Evolutionary conservation across 768 basidiomycete genomes (phyloP), one percentile per base, ranked within the genome.

Genomic region (Hemileccinum impolitum): DNA sequence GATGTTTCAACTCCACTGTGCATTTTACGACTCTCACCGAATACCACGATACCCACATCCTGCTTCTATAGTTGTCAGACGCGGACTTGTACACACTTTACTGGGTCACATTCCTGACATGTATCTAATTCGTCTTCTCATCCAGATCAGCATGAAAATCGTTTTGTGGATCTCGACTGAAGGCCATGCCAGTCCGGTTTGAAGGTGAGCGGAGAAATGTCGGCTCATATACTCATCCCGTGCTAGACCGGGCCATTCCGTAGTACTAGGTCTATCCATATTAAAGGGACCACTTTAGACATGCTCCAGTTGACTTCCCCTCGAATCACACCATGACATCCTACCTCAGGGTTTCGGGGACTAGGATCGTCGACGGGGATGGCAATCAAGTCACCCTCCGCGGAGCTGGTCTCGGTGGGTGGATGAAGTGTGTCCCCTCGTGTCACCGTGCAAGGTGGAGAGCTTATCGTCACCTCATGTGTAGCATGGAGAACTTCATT

Each of bases 401-500:
- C 39, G 88, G 88, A 18, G 87, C 87, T 46, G 85, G 87, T n/a
- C 70, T 90, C 18, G 87, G 87, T 53, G 87, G 87, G 61, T 89
- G 87, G 87, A 85, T 90, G 84, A 88, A 84, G 87, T 89, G 59
- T 66, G 87, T 77, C 45, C 39, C 34, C 15, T 32, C 57, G 51
- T 52, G 53, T 62, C n/a, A n/a, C n/a, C 21, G 26, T 47, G 30
- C 37, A 17, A 17, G 23, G 3, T 34, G 28, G 19, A 30, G 43
- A 12, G 30, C 37, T 51, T 32, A 52, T 45, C 51, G 19, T 53
- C 38, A 47, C 38, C 28, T 47, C 30, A 17, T 25, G 23, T 48
- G 23, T 48, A 85, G 82, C 65, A 84, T 85, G 84, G 85, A 87
- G 68, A 87, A 87, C 67, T 87, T 87, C 59, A 85, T 87, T 49